Evolutionary conservation across 495 filamentous ascomycete genomes (phyloP).

Genomic region (Cercophora scortea): DNA sequence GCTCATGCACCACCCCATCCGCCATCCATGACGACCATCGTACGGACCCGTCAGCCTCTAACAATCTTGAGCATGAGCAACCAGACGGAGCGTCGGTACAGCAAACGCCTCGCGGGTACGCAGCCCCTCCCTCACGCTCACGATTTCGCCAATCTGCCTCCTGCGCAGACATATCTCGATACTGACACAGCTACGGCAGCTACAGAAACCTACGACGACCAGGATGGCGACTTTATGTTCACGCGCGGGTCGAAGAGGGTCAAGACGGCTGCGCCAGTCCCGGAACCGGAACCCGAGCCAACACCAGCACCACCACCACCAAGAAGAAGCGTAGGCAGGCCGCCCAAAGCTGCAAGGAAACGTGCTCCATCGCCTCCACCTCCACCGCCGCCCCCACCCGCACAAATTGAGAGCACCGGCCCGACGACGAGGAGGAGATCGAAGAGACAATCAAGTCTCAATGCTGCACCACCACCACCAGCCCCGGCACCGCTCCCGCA

Average conservation of each 20-base stretch:
- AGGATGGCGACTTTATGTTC: conserved; percentile 59
- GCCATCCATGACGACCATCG: conserved; percentile 55
- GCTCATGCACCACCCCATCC: conserved; percentile 21
- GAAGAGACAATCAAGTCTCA: conserved; percentile 24
- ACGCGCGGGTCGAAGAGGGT: conserved; percentile 46
- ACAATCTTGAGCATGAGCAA: conserved; percentile 54
- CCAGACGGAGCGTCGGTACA: conserved; percentile 46
- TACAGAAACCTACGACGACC: conserved; percentile 50
- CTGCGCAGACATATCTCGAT: neutral
- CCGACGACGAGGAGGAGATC: conserved; percentile 36
- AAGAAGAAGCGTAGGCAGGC: conserved; percentile 33
- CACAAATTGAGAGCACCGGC: conserved; percentile 9
- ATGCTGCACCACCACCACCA: conserved; percentile 9
- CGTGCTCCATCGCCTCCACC: conserved; percentile 30
- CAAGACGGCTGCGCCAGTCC: conserved; percentile 37
- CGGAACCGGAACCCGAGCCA: conserved; percentile 23
- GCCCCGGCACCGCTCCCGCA: neutral
- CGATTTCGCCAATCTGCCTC: neutral
- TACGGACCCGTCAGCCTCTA: conserved; percentile 49
- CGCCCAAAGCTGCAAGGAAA: conserved; percentile 26
- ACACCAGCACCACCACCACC: conserved; percentile 24
- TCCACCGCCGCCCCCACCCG: conserved; percentile 14
- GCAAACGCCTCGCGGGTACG: conserved; percentile 50
- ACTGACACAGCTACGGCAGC: conserved; percentile 21
- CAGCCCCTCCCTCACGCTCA: neutral